These are phyloP conservation scores for Colletotrichum sp. DNA, from an alignment of 2,329 filamentous ascomycete species.

Conservation along the genomic window DNA sequence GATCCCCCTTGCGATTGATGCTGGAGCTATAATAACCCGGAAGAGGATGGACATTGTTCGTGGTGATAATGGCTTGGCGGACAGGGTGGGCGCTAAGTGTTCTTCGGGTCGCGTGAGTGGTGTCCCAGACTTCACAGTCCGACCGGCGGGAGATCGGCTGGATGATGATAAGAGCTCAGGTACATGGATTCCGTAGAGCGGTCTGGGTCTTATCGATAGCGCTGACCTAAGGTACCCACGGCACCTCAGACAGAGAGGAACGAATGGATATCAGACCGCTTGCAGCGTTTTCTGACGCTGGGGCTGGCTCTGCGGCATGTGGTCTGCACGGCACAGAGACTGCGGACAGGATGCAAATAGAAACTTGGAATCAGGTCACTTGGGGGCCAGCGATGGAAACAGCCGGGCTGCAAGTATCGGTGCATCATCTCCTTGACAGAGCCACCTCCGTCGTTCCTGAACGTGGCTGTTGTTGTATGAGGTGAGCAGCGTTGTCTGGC, in stretches of 20 bases:
- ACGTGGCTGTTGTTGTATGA: neutral
- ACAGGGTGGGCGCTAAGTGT: neutral
- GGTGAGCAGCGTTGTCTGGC: neutral
- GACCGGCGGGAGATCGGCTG: neutral
- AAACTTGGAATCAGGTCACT: neutral
- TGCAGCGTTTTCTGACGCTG: neutral
- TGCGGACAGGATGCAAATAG: neutral
- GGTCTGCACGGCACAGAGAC: neutral
- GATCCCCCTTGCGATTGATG: neutral
- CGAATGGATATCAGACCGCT: neutral
- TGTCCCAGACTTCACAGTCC: neutral
- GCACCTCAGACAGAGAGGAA: neutral
- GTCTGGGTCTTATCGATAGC: constrained; percentile 10
- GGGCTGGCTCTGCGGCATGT: neutral
- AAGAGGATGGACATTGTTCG: neutral
- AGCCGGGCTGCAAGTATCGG: neutral
- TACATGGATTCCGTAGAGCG: neutral
- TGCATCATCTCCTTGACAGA: neutral
- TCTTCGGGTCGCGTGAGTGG: constrained; percentile 13
- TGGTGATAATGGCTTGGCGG: neutral
- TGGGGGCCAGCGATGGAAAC: neutral
- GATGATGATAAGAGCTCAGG: neutral
- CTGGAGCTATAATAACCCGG: neutral
- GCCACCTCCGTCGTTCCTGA: neutral
- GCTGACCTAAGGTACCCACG: neutral